Conservation (phyloP, 192 early-diverging fungal genomes). For the Coemansia sp. region DNA sequence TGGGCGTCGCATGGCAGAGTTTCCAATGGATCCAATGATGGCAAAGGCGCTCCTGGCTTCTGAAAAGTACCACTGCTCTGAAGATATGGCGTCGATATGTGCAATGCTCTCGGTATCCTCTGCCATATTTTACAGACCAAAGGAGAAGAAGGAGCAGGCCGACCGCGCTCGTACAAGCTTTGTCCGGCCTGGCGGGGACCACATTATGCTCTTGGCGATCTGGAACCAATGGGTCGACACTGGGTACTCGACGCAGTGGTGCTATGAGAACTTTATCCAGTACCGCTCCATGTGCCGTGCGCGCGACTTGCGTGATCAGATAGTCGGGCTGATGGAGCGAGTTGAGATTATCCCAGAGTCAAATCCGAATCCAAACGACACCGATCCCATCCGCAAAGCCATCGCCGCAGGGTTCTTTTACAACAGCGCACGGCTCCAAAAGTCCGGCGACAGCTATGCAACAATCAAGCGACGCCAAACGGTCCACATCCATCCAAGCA, state of each 20-base stretch:
- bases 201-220: constrained; percentile 85
- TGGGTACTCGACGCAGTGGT: constrained; percentile 93
- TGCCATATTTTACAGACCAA: constrained; percentile 80
- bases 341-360: constrained; percentile 80
- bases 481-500: constrained; percentile 91
- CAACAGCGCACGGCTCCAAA: constrained; percentile 81
- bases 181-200: constrained; percentile 91
- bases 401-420: constrained; percentile 95
- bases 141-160: constrained; percentile 89
- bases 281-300: constrained; percentile 86
- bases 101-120: constrained; percentile 89
- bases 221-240: constrained; percentile 92
- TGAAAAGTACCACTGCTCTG: constrained; percentile 91
- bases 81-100: constrained; percentile 89
- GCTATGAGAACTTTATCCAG: constrained; percentile 97
- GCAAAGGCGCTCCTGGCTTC: constrained; percentile 89
- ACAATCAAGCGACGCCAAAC: constrained; percentile 90
- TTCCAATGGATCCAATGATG: constrained; percentile 94
- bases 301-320: constrained; percentile 91
- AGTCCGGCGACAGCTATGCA: constrained; percentile 87
- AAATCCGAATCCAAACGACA: constrained; percentile 85
- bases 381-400: constrained; percentile 86
- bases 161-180: constrained; percentile 91
- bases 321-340: constrained; percentile 88
- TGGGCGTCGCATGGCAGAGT: constrained; percentile 97